These are phyloP conservation scores for Psilocybe cyanescens DNA, from an alignment of 768 basidiomycete species.

Conservation along the genomic window DNA sequence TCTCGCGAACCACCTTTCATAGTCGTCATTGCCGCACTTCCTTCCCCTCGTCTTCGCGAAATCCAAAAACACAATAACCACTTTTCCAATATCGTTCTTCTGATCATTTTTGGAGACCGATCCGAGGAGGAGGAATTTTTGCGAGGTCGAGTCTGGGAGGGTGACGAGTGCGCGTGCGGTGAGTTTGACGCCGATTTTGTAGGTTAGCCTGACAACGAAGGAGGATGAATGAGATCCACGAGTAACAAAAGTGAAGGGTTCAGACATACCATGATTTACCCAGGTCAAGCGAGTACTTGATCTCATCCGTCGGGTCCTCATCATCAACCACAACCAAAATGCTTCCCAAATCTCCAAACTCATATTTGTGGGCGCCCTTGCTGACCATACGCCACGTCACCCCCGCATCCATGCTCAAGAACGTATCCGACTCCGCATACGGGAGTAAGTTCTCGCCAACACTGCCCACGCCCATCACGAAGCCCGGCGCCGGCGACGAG, in stretches of 20 bases:
- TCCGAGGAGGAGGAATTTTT: constrained; percentile 92
- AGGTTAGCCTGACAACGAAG: constrained; percentile 56
- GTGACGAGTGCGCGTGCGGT: constrained; percentile 83
- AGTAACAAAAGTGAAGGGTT: not conserved
- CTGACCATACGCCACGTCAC: constrained; percentile 82
- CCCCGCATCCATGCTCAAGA: constrained; percentile 90
- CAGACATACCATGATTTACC: constrained; percentile 78
- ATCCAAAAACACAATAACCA: constrained; percentile 81
- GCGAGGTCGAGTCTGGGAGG: constrained; percentile 93
- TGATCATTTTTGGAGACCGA: constrained; percentile 68
- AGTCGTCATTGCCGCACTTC: constrained; percentile 74
- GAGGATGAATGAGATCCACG: not conserved
- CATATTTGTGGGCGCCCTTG: constrained; percentile 86
- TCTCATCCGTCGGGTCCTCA: constrained; percentile 69
- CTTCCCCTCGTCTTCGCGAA: constrained; percentile 70
- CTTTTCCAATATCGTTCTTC: constrained; percentile 53
- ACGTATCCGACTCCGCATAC: constrained; percentile 92
- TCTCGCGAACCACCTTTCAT: constrained; percentile 89
- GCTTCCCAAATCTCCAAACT: constrained; percentile 91
- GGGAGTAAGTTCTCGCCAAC: constrained; percentile 68
- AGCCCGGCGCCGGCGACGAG: constrained; percentile 92
- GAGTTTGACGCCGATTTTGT: constrained; percentile 70
- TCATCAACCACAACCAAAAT: constrained; percentile 85
- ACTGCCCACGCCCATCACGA: constrained; percentile 96
- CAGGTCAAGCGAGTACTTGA: constrained; percentile 82